These are phyloP conservation scores for Backusella psychrophila DNA, from an alignment of 192 early-diverging fungal genomes.

Conservation along the genomic window DNA sequence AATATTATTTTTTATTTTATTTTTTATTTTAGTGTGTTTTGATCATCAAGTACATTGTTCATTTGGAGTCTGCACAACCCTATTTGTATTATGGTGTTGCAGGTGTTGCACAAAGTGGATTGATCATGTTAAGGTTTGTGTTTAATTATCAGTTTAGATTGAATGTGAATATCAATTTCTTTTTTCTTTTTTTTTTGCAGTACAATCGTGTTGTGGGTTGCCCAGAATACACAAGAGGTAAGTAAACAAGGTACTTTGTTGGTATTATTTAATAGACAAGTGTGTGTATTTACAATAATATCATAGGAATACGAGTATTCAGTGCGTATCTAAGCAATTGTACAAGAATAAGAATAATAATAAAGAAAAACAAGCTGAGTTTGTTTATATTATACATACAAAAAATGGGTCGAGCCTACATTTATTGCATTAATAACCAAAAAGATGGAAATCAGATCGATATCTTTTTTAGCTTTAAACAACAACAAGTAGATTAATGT, in stretches of 20 bases:
- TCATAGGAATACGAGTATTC: constrained; percentile 16
- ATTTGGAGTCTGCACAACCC: constrained; percentile 14
- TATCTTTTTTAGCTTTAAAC: neutral
- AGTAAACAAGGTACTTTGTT: neutral
- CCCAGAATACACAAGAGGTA: constrained; percentile 18
- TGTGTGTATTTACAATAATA: neutral
- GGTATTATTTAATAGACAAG: neutral
- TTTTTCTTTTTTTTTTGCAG: constrained; percentile 2
- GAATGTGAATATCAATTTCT: neutral
- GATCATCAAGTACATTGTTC: constrained; percentile 16
- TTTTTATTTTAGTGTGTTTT: constrained; percentile 12
- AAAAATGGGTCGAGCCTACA: neutral
- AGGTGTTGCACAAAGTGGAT: constrained; percentile 15
- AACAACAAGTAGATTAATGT: neutral
- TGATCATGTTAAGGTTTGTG: constrained; percentile 21
- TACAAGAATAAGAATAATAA: neutral
- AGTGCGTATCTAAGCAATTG: neutral
- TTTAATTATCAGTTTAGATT: neutral
- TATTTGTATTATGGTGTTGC: constrained; percentile 15
- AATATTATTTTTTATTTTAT: no score
- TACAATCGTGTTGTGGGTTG: constrained; percentile 19
- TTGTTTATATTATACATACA: neutral
- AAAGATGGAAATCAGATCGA: no score
- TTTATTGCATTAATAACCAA: no score
- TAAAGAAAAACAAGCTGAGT: neutral